phyloP scores from a whole-genome alignment of 2,329 filamentous ascomycete genomes.

The Ustulina deusta region DNA sequence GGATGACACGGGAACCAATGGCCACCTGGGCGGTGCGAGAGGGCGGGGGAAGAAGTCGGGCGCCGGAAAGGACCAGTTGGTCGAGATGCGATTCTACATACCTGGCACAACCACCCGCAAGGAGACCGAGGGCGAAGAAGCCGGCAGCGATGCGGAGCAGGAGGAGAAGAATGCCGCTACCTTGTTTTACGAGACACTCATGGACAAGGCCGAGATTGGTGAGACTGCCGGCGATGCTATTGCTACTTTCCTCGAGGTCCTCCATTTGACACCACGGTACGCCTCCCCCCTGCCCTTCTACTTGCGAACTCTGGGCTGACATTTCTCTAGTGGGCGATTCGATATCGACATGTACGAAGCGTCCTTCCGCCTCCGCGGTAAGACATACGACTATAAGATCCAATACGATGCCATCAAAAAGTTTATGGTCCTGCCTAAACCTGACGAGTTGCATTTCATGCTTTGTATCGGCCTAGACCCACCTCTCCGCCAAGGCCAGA shows the following conservation, averaged over 20 bases:
- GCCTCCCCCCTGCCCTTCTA: conserved; percentile 29
- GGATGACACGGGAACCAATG: conserved; percentile 79
- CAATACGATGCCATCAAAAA: conserved; percentile 98
- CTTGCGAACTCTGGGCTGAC: conserved; percentile 30
- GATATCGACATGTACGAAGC: conserved; percentile 99
- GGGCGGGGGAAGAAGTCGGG: conserved; percentile 89
- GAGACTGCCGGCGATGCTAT: conserved; percentile 99
- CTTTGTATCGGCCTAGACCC: conserved; percentile 95
- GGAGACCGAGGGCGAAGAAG: conserved; percentile 78
- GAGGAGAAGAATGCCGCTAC: conserved; percentile 96
- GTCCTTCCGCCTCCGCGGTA: conserved; percentile 95
- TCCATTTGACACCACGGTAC: conserved; percentile 94
- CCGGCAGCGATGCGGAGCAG: conserved; percentile 73
- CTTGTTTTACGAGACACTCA: conserved; percentile 97
- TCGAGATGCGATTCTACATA: conserved; percentile 99
- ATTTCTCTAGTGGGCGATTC: conserved; percentile 83
- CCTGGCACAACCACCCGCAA: conserved; percentile 88
- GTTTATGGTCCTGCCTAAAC: conserved; percentile 97
- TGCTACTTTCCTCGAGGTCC: conserved; percentile 94
- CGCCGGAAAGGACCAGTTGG: conserved; percentile 89
- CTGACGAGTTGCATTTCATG: conserved; percentile 96
- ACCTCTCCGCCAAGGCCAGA: conserved; percentile 95
- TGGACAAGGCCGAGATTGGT: conserved; percentile 98
- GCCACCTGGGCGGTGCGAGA: conserved; percentile 77
- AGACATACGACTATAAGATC: conserved; percentile 99